phyloP scores from a whole-genome alignment of 257 asterid genomes.

The Jacaranda mimosifolia region DNA sequence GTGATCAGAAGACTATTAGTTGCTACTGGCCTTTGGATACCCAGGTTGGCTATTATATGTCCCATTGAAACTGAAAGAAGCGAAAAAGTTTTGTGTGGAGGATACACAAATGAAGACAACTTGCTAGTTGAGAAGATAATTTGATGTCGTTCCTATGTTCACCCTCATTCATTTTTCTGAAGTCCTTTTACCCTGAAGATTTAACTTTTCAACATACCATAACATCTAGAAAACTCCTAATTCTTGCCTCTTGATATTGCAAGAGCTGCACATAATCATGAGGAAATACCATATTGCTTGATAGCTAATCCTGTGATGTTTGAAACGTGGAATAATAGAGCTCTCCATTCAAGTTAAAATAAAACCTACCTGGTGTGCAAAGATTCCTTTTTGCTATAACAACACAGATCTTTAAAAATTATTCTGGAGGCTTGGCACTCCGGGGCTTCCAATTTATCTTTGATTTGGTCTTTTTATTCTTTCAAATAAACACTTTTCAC shows the following conservation, averaged over 20 bases:
- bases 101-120: background rate
- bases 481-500: no score
- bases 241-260: background rate
- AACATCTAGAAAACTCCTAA: background rate
- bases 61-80: background rate
- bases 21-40: no score
- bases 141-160: background rate
- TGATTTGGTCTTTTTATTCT: no score
- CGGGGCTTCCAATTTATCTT: no score
- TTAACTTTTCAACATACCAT: background rate
- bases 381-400: no score
- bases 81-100: background rate
- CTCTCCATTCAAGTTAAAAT: no score
- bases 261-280: background rate
- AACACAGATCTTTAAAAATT: no score
- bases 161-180: background rate
- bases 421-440: no score
- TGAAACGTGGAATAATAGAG: no score
- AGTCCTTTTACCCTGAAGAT: constrained; percentile 12
- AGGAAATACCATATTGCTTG: background rate
- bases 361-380: no score
- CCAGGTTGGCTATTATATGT: background rate
- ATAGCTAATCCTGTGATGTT: background rate
- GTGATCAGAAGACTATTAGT: background rate
- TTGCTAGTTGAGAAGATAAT: background rate